Evolutionary conservation across 352 stramenopile species (phyloP), one percentile per base, ranked within the genome.

Genomic region (Globisporangium ultimum): DNA sequence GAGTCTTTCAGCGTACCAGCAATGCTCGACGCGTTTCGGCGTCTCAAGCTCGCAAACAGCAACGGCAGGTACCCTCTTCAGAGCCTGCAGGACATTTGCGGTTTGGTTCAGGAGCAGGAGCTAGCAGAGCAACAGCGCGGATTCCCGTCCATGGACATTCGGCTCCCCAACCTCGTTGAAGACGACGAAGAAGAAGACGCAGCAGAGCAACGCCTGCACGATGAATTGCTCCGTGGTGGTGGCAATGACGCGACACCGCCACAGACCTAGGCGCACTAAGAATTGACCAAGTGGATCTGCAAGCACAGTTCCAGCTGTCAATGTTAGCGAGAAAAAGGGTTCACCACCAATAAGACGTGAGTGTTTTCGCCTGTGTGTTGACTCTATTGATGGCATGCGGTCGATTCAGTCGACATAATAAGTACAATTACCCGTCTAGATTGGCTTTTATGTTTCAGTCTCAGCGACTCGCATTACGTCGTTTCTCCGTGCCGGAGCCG

Each of bases 21-120:
- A 2, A 72, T 89, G 63, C 60, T 89, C 8, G 78, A 83, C 55
- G 76, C 73, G 6, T 79, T 80, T 43, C 71, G 76, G 10, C 71
- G 66, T 17, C 34, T 66, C 15, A 78, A 84, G 20, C 54, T 61
- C 28, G 22, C 61, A 53, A 53, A 47, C 48, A 40, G 41, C 20
- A 32, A 56, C 28, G 28, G 28, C 28, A 36, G 28, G 28, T 36
- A 36, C 28, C 28, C 28, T 36, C 28, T 36, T 5, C 53, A 57
- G 20, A 58, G 60, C 6, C 48, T 66, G 12, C 32, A 58, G 24
- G 60, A 66, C 34, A 66, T 66, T 15, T 60, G 54, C 20, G 60
- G 53, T 4, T 32, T 67, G 21, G 22, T 67, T 9, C 55, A 59
- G 8, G 55, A 64, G 48, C 64, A 68, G 18, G 60, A 60, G 11